Evolutionary conservation across 2,329 filamentous ascomycete species (phyloP).

Genomic region (Diaporthe nobilis): DNA sequence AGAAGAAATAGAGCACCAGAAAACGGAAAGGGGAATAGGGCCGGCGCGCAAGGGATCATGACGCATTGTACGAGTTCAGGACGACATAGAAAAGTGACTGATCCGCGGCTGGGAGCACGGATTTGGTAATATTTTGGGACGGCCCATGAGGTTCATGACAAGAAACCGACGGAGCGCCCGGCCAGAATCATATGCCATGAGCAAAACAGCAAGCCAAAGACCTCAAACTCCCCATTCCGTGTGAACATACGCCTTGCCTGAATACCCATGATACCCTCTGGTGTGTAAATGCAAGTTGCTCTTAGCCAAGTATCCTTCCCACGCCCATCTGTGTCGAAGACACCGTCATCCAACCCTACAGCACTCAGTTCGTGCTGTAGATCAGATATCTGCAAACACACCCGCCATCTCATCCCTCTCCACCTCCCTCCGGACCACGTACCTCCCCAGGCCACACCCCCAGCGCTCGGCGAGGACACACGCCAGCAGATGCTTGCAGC

Average conservation of each 20-base stretch:
- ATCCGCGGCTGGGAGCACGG: slow-evolving; percentile 37
- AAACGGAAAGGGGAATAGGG: slow-evolving; percentile 43
- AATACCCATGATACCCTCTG: not conserved
- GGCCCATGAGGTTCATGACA: slow-evolving; percentile 40
- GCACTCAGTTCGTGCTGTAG: not conserved
- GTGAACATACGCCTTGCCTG: not conserved
- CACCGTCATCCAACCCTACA: not conserved
- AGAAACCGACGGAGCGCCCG: slow-evolving; percentile 35
- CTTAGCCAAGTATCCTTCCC: not conserved
- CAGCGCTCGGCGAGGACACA: slow-evolving; percentile 82
- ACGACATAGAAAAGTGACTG: slow-evolving; percentile 43
- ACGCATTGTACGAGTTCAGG: slow-evolving; percentile 46
- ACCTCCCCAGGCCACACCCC: slow-evolving; percentile 66
- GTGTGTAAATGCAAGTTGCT: not conserved
- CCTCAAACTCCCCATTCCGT: not conserved
- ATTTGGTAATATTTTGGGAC: slow-evolving; percentile 46
- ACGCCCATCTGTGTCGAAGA: no score
- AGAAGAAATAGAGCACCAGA: slow-evolving; percentile 58
- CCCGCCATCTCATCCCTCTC: slow-evolving; percentile 80
- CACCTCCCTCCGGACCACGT: slow-evolving; percentile 68
- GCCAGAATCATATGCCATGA: slow-evolving; percentile 38
- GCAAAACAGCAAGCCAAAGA: slow-evolving; percentile 26
- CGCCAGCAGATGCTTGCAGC: slow-evolving; percentile 91
- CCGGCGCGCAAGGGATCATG: slow-evolving; percentile 24
- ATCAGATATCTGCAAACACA: slow-evolving; percentile 66